Conservation (phyloP, 192 early-diverging fungal genomes). For the Linderina pennispora region DNA sequence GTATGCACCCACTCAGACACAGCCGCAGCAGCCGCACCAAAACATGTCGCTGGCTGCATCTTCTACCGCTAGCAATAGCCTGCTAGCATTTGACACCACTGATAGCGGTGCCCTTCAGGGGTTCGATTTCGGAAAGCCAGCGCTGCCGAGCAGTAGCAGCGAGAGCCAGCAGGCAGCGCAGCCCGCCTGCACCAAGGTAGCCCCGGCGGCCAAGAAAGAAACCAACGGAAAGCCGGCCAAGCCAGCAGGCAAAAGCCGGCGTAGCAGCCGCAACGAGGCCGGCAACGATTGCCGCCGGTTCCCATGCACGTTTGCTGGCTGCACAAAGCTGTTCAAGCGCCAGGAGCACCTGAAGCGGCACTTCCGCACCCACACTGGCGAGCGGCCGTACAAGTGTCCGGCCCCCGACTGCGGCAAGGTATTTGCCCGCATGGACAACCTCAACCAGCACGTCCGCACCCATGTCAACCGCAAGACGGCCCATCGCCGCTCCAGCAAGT, state of each 20-base stretch:
- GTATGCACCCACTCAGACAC: not conserved
- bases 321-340: constrained; percentile 63
- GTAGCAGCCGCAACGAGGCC: constrained; percentile 1
- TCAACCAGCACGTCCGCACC: constrained; percentile 58
- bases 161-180: not conserved
- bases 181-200: too few species aligned
- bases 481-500: constrained; percentile 1
- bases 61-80: not conserved
- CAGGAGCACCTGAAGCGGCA: constrained; percentile 74
- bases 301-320: constrained; percentile 41
- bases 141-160: not conserved
- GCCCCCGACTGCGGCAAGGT: constrained; percentile 61
- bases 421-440: constrained; percentile 71
- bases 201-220: too few species aligned
- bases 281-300: constrained; percentile 25
- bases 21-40: not conserved
- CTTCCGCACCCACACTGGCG: constrained; percentile 69
- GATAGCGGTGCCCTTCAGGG: not conserved
- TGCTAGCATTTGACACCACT: not conserved
- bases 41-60: not conserved
- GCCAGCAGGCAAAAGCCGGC: not conserved
- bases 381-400: constrained; percentile 64
- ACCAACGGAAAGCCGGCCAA: not conserved
- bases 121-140: too few species aligned
- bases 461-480: constrained; percentile 46